Base-by-base conservation (phyloP, 169 alveolate genomes). In the Plasmodium coatneyi region DNA sequence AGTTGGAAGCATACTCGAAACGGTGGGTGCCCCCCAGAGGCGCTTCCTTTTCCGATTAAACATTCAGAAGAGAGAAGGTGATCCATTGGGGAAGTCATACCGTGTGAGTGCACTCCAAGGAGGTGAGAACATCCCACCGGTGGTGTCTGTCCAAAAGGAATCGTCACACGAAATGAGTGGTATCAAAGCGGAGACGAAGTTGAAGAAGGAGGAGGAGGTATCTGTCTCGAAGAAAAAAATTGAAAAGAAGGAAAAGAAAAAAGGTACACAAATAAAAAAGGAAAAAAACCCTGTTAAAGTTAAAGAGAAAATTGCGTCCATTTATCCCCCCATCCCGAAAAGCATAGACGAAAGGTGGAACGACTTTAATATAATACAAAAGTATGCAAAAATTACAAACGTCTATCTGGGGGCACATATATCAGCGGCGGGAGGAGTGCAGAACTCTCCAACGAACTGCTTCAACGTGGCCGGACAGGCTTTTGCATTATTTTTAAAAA, bases 371-470 rank as follows among this genome's bases (percentile, higher is more conserved):
- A 84, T 82, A 39, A 90, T 89, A 43, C 74, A 56, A 79, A 84
- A 66, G 2, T 39, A 80, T 82, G 94, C 96, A 25, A 81, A 71
- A 52, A 87, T 19, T 30, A 87, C 97, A n/a, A 92, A 96, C 56
- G 95, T 96, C 19, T 95, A 96, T 86, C 93, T 97, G 14, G 99
- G 99, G 19, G 99, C 99, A 16, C 99, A 97, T 80, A 96, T 97
- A 34, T 96, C 98, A 5, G 98, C 98, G 1, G 93, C 98, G 30
- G 99, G 99, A 6, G 99, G 99, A 60, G 97, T 96, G 22, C 98
- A 97, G 56, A 92, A 95, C 80, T 95, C 98, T 1, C 97, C 96
- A 5, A 60, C 82, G 2, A 97, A 97, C 84, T 96, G 98, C n/a
- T 93, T 95, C 93, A 96, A 96, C 83, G 95, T 97, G 7, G 72